Evolutionary conservation across 179 eudicot genomes (phyloP), one percentile per base, ranked within the genome.

Genomic region (Camellia oleifera): DNA sequence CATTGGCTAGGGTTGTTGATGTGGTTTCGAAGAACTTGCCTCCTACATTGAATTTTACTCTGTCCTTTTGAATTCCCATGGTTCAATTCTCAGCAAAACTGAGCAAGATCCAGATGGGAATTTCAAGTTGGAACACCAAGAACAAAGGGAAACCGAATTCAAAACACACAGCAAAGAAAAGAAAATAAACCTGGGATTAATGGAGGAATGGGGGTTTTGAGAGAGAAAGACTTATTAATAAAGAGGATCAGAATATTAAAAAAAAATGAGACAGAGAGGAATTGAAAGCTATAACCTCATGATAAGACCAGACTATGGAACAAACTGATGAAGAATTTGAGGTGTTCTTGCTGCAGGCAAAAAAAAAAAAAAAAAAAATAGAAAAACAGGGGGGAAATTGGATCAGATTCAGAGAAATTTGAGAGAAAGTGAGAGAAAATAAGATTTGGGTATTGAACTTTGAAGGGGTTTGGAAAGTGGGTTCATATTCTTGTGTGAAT

Each of bases 11-110:
- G 7, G 99, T 95, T 13, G 99, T 95, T 0, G 94, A 84, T 0
- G 98, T 93, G 0, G 99, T 95, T 45, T 91, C 88, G 79, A 95
- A 94, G 74, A 89, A 76, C 82, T 76, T 89, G 5, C 98, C 99
- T 23, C 98, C 98, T 4, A 95, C 98, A 50, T 94, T 95, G 84
- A 95, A 87, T 77, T 65, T 86, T 0, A 95, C 84, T 46, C 81
- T 80, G 71, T 94, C 98, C 18, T 74, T 86, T 77, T 86, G 89
- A 78, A 79, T 68, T 50, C 85, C 89, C 92, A 89, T 89, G 56
- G 50, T 74, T 75, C 67, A 69, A 60, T 74, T 65, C 42, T 32
- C 50, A 9, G 44, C 10, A 32, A 72, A 32, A 18, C 64, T 67
- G 12, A 72, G 72, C 11, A 17, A 44, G 40, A 71, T 70, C 74